Evolutionary conservation across 1,284 basidiomycete genomes (phyloP).

Genomic region (Meripilus lineatus): DNA sequence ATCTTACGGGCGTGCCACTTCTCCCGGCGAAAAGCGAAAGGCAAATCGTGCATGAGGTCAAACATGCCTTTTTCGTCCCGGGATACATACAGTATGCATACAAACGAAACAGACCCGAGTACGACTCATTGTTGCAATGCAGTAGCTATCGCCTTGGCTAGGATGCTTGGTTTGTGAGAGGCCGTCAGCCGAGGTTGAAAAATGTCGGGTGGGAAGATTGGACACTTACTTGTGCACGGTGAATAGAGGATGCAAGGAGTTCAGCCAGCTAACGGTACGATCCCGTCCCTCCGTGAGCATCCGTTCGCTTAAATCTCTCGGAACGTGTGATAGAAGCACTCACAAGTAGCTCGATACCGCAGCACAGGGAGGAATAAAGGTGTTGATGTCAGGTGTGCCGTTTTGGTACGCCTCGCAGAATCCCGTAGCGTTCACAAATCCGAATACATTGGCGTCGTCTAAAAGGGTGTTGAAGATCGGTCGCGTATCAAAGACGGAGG

Average conservation of each 20-base stretch:
- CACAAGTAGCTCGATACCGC: conserved; percentile 64
- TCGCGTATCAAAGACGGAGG: conserved; percentile 51
- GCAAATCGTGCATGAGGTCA: no score
- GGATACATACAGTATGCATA: no score
- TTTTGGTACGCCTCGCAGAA: conserved; percentile 56
- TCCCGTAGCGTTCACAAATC: conserved; percentile 54
- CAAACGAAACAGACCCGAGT: no score
- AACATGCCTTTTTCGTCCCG: no score
- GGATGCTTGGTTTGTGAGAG: conserved; percentile 7
- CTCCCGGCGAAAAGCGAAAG: no score
- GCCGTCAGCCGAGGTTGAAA: neutral
- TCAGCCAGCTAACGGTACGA: conserved; percentile 42
- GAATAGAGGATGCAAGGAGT: conserved; percentile 49
- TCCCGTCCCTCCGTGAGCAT: neutral
- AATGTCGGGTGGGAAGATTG: neutral
- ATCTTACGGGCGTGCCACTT: no score
- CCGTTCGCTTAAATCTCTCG: neutral
- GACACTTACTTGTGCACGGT: conserved; percentile 45
- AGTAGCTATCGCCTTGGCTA: conserved; percentile 17
- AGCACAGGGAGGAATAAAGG: conserved; percentile 51
- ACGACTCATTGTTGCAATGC: no score
- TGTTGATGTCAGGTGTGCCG: conserved; percentile 45
- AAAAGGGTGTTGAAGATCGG: conserved; percentile 54
- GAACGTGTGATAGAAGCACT: conserved; percentile 22
- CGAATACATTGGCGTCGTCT: conserved; percentile 45